These are phyloP conservation scores for Saccharomyces mikatae DNA, from an alignment of 805 yeast species.

Conservation along the genomic window DNA sequence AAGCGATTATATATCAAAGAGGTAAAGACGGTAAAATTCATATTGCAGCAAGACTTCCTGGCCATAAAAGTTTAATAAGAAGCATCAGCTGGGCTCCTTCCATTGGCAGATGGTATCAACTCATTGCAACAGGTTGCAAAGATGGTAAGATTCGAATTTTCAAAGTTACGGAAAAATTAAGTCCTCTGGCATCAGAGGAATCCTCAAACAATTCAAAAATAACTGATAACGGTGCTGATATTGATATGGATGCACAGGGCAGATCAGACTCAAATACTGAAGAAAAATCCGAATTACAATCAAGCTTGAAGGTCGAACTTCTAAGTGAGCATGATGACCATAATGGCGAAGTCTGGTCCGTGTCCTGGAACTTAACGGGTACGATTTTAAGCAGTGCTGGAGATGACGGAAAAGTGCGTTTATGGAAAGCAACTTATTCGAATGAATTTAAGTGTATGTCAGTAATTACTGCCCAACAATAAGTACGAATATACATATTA, in stretches of 20 bases:
- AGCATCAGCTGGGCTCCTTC: constrained; percentile 95
- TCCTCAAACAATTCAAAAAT: constrained; percentile 1
- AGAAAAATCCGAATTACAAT: constrained; percentile 1
- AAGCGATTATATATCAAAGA: constrained; percentile 67
- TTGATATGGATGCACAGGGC: constrained; percentile 1
- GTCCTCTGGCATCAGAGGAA: constrained; percentile 1
- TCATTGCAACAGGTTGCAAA: constrained; percentile 91
- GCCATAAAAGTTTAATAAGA: constrained; percentile 79
- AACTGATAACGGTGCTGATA: constrained; percentile 4
- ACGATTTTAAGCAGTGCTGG: constrained; percentile 90
- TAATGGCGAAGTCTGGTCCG: constrained; percentile 90
- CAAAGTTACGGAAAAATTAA: constrained; percentile 46
- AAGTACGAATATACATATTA: neutral
- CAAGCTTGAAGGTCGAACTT: constrained; percentile 42
- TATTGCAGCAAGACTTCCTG: constrained; percentile 61
- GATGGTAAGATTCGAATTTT: constrained; percentile 88
- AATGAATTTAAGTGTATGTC: constrained; percentile 90
- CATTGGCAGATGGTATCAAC: constrained; percentile 81
- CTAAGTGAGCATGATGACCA: constrained; percentile 69
- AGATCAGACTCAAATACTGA: neutral
- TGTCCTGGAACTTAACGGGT: constrained; percentile 90
- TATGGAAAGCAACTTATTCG: constrained; percentile 85
- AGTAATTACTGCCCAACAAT: constrained; percentile 55
- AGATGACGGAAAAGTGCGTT: constrained; percentile 83
- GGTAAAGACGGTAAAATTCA: constrained; percentile 44